Evolutionary conservation across 2,329 filamentous ascomycete species (phyloP), one percentile per base, ranked within the genome.

Genomic region (Colletotrichum sp.): DNA sequence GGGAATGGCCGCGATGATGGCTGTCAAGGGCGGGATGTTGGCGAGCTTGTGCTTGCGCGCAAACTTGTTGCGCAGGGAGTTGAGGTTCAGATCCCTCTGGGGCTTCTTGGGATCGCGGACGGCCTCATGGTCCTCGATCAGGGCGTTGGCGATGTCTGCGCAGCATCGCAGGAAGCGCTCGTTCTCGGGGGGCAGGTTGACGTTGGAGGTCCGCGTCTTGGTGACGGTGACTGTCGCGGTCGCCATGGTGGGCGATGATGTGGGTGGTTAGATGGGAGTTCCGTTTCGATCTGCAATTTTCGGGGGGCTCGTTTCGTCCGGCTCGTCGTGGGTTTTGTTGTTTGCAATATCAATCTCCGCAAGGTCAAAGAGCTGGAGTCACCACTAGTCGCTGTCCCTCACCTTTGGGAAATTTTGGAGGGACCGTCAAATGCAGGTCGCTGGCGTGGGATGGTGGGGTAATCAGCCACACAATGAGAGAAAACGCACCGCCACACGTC

Each of bases 1-100:
- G n/a, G 98, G 98, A 44, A 99, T 96, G 12, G 97, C 97, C 71
- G 97, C 95, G 82, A 99, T 99, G 82, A 99, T 99, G 76, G 97
- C 96, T 10, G 96, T 99, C 78, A 99, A 88, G 30, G 98, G 95
- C 36, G 97, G 97, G 80, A 98, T 95, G 77, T 92, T 95, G 84
- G 92, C 94, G 77, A 99, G 89, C 83, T 93, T 94, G 87, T 99
- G 96, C 87, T 98, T 99, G 87, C 97, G 98, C 62, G 97, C 92
- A 77, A 98, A 92, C 83, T 96, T 96, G 71, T 95, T 93, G 62
- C 97, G 93, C 79, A 99, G 86, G 75, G 92, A 90, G 86, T 99
- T 99, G 80, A 99, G 90, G 83, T 99, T 99, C 85, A 99, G 91
- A 84, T 99, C 96, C 84, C 94, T 95, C 82, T 92, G 93, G 1